phyloP scores from a whole-genome alignment of 176 grass and related monocot genomes.

The Eleusine indica region DNA sequence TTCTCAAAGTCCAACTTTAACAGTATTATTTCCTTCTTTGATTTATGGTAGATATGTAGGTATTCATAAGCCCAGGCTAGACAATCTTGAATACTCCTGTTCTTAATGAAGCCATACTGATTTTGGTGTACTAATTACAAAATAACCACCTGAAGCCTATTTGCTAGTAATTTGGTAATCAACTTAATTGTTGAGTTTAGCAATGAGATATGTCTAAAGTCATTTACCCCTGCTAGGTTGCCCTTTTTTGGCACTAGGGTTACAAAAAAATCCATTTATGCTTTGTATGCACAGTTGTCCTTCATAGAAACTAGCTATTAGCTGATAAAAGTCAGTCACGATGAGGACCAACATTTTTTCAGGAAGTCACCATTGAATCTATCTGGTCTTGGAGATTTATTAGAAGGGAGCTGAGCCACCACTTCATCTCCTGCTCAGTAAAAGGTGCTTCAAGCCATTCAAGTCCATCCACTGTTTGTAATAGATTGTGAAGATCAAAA shows the following conservation, averaged over 20 bases:
- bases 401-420: too few relatives aligned
- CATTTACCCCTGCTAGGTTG: not conserved
- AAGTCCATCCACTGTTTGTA: too few relatives aligned
- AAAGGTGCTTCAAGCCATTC: too few relatives aligned
- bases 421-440: too few relatives aligned
- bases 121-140: too few relatives aligned
- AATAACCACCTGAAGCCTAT: not conserved
- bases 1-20: too few relatives aligned
- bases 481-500: too few relatives aligned
- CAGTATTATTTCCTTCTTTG: too few relatives aligned
- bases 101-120: too few relatives aligned
- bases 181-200: not conserved
- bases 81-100: too few relatives aligned
- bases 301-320: not conserved
- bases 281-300: not conserved
- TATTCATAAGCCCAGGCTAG: too few relatives aligned
- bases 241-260: not conserved
- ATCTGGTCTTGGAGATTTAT: not conserved
- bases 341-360: not conserved
- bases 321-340: rapidly evolving
- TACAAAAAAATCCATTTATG: not conserved
- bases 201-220: not conserved
- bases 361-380: not conserved
- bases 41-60: too few relatives aligned
- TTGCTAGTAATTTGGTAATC: not conserved